These are phyloP conservation scores for Aspergillus leporis DNA, from an alignment of 495 filamentous ascomycete species.

Conservation along the genomic window DNA sequence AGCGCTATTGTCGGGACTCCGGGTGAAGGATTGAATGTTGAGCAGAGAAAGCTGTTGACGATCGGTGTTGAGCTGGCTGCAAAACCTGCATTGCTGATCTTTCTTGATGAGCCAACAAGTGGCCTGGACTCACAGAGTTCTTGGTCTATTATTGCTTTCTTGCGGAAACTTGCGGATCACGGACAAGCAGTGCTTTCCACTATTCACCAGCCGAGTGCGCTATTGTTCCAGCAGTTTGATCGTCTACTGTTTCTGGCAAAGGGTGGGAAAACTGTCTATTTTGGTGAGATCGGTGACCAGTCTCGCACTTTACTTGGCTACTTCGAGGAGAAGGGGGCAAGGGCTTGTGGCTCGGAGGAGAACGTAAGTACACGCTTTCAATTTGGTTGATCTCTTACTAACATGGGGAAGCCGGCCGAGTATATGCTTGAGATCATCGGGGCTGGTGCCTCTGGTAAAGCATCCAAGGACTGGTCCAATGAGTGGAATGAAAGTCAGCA, in stretches of 20 bases:
- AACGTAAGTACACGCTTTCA: slow-evolving; percentile 60
- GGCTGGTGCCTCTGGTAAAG: slow-evolving; percentile 57
- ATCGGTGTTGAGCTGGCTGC: slow-evolving; percentile 92
- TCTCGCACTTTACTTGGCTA: slow-evolving; percentile 69
- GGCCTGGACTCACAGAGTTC: slow-evolving; percentile 84
- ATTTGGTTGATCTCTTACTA: slow-evolving; percentile 8
- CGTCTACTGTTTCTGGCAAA: slow-evolving; percentile 78
- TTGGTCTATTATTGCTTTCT: slow-evolving; percentile 77
- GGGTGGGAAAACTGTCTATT: slow-evolving; percentile 87
- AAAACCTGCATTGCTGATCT: slow-evolving; percentile 84
- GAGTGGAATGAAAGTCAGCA: slow-evolving; percentile 75
- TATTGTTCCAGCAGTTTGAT: slow-evolving; percentile 93
- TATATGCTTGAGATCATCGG: slow-evolving; percentile 89
- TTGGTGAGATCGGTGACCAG: slow-evolving; percentile 80
- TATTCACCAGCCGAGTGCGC: slow-evolving; percentile 90
- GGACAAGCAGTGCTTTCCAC: slow-evolving; percentile 90
- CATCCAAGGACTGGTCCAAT: slow-evolving; percentile 76
- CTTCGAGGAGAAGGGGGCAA: slow-evolving; percentile 74
- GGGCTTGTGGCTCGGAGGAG: slow-evolving; percentile 67
- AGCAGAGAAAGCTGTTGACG: slow-evolving; percentile 85
- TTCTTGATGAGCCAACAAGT: slow-evolving; percentile 92
- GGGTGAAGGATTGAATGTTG: slow-evolving; percentile 76
- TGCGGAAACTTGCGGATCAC: slow-evolving; percentile 84
- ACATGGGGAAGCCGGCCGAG: slow-evolving; percentile 64
- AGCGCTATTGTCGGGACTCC: slow-evolving; percentile 47